phyloP scores from a whole-genome alignment of 2,329 filamentous ascomycete genomes.

The Neofusicoccum parvum region DNA sequence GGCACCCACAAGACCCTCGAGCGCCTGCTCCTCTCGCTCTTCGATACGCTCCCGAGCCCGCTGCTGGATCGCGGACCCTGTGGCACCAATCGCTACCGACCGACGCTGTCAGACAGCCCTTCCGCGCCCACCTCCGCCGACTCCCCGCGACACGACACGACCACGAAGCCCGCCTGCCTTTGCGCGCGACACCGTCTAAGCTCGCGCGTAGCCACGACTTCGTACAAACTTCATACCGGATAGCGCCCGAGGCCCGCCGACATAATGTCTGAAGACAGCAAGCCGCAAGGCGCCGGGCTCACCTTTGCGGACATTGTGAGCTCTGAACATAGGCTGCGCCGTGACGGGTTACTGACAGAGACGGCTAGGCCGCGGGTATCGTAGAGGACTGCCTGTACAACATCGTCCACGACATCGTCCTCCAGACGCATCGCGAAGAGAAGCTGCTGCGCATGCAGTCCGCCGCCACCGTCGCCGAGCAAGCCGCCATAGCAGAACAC shows the following conservation, averaged over 20 bases:
- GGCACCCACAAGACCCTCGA: not conserved
- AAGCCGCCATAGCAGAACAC: slow-evolving; percentile 34
- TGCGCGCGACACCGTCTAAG: not conserved
- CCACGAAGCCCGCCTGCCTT: not conserved
- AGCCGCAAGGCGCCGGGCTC: slow-evolving; percentile 6
- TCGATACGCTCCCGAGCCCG: not conserved
- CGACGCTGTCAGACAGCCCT: slow-evolving; percentile 3
- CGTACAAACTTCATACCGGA: not conserved
- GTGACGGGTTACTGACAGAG: not conserved
- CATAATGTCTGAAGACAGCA: slow-evolving; percentile 19
- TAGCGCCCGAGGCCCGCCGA: not conserved
- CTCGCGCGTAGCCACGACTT: not conserved
- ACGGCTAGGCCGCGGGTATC: slow-evolving; percentile 47
- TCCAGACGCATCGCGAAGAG: slow-evolving; percentile 76
- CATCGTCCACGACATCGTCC: slow-evolving; percentile 72
- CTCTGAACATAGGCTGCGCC: not conserved
- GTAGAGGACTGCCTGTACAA: slow-evolving; percentile 77
- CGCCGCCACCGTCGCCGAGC: slow-evolving; percentile 55
- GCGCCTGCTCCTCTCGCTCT: not conserved
- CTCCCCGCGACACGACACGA: not conserved
- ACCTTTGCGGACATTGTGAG: slow-evolving; percentile 20
- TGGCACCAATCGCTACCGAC: not conserved
- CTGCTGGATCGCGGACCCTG: not conserved
- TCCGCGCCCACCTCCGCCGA: not conserved
- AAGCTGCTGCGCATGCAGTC: slow-evolving; percentile 70